Conservation (phyloP, 768 basidiomycete species). For the Rhizopogon vinicolor region DNA sequence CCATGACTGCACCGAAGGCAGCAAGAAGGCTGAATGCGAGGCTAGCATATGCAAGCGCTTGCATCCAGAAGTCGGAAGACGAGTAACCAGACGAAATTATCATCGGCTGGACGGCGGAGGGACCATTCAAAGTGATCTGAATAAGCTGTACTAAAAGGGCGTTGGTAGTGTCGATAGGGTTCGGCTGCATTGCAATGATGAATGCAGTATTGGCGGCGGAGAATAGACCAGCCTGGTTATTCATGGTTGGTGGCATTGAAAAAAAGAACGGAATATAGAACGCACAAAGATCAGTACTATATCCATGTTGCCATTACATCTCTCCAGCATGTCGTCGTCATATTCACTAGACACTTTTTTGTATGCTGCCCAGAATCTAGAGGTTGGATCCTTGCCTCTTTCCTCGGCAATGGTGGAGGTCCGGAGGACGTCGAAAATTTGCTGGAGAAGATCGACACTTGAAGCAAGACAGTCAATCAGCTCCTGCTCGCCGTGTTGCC, state of each 20-base stretch:
- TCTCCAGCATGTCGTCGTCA: neutral
- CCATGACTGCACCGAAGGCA: conserved; percentile 6
- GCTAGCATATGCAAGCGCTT: conserved; percentile 9
- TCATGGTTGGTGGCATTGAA: neutral
- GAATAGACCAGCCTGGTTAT: neutral
- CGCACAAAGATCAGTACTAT: conserved; percentile 5
- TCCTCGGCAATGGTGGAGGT: no score
- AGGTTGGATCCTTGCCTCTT: no score
- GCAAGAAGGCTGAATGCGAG: conserved; percentile 5
- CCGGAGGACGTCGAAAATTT: no score
- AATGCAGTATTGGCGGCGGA: neutral
- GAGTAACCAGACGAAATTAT: no score
- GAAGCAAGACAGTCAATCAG: no score
- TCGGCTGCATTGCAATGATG: neutral
- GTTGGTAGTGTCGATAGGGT: neutral
- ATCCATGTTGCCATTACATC: neutral
- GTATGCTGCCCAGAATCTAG: neutral
- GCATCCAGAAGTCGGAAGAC: conserved; percentile 2
- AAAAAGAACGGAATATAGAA: no score
- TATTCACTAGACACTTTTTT: conserved; percentile 1
- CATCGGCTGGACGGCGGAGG: no score
- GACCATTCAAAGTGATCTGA: no score
- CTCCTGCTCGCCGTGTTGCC: no score
- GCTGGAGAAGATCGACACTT: no score
- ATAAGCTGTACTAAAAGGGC: no score